phyloP scores from a whole-genome alignment of 2,329 filamentous ascomycete species.

The Curvularia verruculosa region DNA sequence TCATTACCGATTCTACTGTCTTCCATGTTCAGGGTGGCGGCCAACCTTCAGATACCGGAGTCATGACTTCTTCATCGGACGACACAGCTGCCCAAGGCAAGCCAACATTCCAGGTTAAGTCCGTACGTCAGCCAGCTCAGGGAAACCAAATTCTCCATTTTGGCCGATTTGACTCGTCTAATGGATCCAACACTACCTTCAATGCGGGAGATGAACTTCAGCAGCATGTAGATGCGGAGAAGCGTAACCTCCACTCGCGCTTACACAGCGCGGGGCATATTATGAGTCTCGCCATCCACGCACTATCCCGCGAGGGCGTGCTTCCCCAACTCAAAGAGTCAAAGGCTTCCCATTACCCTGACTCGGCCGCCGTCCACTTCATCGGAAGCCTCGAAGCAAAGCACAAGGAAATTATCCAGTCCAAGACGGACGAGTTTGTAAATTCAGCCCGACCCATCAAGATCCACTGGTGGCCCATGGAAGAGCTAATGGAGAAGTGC shows the following conservation, averaged over 20 bases:
- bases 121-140: slow-evolving; percentile 60
- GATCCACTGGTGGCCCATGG: slow-evolving; percentile 71
- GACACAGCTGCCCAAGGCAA: slow-evolving; percentile 50
- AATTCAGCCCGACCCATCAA: slow-evolving; percentile 47
- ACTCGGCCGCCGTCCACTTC: slow-evolving; percentile 71
- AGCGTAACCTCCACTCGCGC: slow-evolving; percentile 68
- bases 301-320: slow-evolving; percentile 57
- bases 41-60: slow-evolving; percentile 71
- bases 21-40: slow-evolving; percentile 79
- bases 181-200: not conserved
- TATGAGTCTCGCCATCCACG: slow-evolving; percentile 69
- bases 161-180: slow-evolving; percentile 58
- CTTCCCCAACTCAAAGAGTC: slow-evolving; percentile 63
- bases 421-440: slow-evolving; percentile 65
- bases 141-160: slow-evolving; percentile 66
- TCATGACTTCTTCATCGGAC: slow-evolving; percentile 50
- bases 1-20: slow-evolving; percentile 70
- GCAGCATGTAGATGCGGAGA: slow-evolving; percentile 66
- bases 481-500: slow-evolving; percentile 58
- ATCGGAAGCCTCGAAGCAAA: slow-evolving; percentile 66
- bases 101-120: not conserved
- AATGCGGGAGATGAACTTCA: slow-evolving; percentile 45
- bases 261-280: slow-evolving; percentile 78
- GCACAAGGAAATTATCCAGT: slow-evolving; percentile 60
- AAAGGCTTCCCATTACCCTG: slow-evolving; percentile 75